Base-by-base conservation (phyloP, 495 filamentous ascomycete species). In the Aspergillus nidulans region DNA sequence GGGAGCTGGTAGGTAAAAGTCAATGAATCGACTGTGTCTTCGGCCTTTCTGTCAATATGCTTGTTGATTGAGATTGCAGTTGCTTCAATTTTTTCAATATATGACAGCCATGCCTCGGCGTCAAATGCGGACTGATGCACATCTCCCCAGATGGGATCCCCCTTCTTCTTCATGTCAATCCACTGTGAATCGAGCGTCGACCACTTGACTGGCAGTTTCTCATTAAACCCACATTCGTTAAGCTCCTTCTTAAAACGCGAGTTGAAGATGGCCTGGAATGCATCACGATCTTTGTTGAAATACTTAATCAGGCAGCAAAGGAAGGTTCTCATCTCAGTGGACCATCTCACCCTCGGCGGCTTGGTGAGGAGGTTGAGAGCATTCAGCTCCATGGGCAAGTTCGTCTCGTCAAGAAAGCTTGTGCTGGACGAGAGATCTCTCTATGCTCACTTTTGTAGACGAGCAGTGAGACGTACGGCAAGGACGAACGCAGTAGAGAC, bases 61-160 rank as follows among this genome's bases (percentile, higher is more conserved):
- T 72, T 38, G 0, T 23, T 46, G 2, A 69, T 16, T 5, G 24
- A 15, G 2, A 20, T n/a, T 1, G 67, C 66, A 2, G 58, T 55
- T 0, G 28, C 13, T 9, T 55, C 42, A 20, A 75, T 69, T 6
- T n/a, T 46, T 18, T 49, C 16, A 2, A 71, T 46, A 1, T 62
- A 28, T 3, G 54, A 26, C 7, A 26, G 49, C 62, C 66, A 74
- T 6, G 45, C 43, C 6, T 66, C 38, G 1, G 28, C 46, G 4
- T 52, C 45, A 55, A 69, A 69, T 1, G 50, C 48, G 0, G 61
- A 63, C 0, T 53, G 8, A 26, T 71, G 64, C 0, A 74, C 68
- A n/a, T 62, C 42, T 0, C 41, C 34, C 67, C 68, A 74, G 0
- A 69, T 52, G 0, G 43, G 24, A 15, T 68, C 48, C 0, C 41